Evolutionary conservation across 169 alveolate genomes (phyloP).

Genomic region (Cryptosporidium viatorum): DNA sequence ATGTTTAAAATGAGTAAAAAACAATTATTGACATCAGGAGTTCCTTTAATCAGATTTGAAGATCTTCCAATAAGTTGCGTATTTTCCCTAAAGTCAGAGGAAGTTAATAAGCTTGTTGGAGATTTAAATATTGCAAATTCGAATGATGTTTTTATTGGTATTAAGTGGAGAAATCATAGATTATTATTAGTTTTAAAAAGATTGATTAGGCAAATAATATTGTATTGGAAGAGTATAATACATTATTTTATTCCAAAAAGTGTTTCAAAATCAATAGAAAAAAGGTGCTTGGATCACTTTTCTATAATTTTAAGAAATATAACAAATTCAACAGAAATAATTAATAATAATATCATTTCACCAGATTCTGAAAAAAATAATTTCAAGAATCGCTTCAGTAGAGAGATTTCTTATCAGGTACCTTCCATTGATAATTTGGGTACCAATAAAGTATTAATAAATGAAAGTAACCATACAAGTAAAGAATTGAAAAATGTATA

Average conservation of each 20-base stretch:
- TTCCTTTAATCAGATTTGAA: constrained; percentile 39
- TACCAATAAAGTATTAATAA: background rate
- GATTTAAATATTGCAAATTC: constrained; percentile 34
- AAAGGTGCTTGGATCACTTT: constrained; percentile 29
- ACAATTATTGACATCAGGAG: background rate
- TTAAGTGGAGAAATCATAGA: constrained; percentile 13
- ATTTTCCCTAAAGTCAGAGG: background rate
- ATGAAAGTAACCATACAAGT: background rate
- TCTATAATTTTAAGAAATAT: background rate
- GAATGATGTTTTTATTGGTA: constrained; percentile 32
- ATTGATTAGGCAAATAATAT: constrained; percentile 14
- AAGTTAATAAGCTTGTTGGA: constrained; percentile 21
- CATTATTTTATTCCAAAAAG: constrained; percentile 26
- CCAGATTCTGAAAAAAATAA: background rate
- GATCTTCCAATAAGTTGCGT: constrained; percentile 46
- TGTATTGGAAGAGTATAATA: constrained; percentile 34
- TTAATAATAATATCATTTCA: background rate
- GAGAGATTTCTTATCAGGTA: background rate
- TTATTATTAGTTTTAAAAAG: background rate
- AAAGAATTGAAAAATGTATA: constrained; percentile 24
- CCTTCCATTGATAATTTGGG: background rate
- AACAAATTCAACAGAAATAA: background rate
- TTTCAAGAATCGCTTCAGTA: background rate
- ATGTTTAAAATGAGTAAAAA: background rate
- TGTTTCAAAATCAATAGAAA: constrained; percentile 39